Base-by-base conservation (phyloP, 176 grass and related monocot genomes). In the Cenchrus americanus region DNA sequence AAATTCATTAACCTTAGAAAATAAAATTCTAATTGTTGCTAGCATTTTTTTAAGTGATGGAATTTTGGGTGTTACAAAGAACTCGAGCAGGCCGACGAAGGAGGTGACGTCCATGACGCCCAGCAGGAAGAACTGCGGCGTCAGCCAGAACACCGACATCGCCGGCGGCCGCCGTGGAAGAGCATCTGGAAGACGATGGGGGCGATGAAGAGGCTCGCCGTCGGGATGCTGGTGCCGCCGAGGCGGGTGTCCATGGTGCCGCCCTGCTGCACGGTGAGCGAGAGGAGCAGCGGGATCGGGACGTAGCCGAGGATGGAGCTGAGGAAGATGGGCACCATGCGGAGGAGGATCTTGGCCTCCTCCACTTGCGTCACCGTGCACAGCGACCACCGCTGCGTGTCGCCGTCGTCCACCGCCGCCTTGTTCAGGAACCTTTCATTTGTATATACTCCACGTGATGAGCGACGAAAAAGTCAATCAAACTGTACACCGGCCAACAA, bases 1-100 rank as follows among this genome's bases (percentile, higher is more conserved):
- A n/a, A n/a, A n/a, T n/a, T n/a, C n/a, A n/a, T n/a, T n/a, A n/a
- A n/a, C n/a, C n/a, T n/a, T n/a, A n/a, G n/a, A n/a, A n/a, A n/a
- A n/a, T n/a, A n/a, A n/a, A n/a, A n/a, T n/a, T n/a, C n/a, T n/a
- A n/a, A n/a, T n/a, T n/a, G n/a, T n/a, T n/a, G n/a, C n/a, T n/a
- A n/a, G n/a, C n/a, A n/a, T n/a, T n/a, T n/a, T n/a, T n/a, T n/a
- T n/a, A n/a, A n/a, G n/a, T n/a, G n/a, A n/a, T n/a, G n/a, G n/a
- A n/a, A n/a, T n/a, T n/a, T n/a, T n/a, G n/a, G n/a, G n/a, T n/a
- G n/a, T n/a, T n/a, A n/a, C n/a, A n/a, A n/a, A 95, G 80, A 90
- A 92, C 69, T 95, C 93, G 0, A 94, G 82, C 40, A 92, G 37
- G 18, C 93, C 93, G 0, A 90, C 85, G 40, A 94, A 94, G 0